A percentile compares a stretch with the other conserved stretches of the same genome.
phyloP scores from a whole-genome alignment of 352 stramenopile species.

The Phytopythium mirpurense region DNA sequence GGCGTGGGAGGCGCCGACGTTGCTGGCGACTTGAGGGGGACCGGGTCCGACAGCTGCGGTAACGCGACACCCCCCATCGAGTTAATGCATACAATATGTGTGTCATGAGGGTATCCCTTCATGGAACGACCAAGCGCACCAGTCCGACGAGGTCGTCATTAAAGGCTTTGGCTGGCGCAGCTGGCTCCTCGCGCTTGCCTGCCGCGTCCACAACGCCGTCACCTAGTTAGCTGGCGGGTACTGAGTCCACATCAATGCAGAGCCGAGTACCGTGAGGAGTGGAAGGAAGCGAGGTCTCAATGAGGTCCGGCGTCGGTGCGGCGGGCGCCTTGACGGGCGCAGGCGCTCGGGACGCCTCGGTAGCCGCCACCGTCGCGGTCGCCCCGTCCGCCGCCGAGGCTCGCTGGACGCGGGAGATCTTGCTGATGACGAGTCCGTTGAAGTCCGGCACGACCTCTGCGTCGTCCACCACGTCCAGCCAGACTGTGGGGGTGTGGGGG shows the following conservation, averaged over 20 bases:
- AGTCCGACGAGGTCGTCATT: conserved; percentile 81
- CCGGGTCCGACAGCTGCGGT: conserved; percentile 50
- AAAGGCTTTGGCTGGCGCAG: conserved; percentile 47
- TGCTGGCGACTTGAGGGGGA: conserved; percentile 33
- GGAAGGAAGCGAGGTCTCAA: conserved; percentile 53
- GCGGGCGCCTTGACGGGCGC: conserved; percentile 10
- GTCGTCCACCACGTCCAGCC: conserved; percentile 75
- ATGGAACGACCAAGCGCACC: conserved; percentile 20
- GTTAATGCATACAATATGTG: background rate
- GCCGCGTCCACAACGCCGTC: background rate
- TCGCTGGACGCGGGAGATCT: conserved; percentile 67
- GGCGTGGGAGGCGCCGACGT: conserved; percentile 31
- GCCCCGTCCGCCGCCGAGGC: conserved; percentile 11
- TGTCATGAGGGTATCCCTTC: background rate
- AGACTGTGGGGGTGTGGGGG: too few species aligned
- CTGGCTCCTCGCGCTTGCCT: conserved; percentile 54
- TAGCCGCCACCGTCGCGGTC: conserved; percentile 9
- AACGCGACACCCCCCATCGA: background rate
- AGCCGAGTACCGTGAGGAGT: conserved; percentile 17
- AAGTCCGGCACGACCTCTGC: conserved; percentile 68
- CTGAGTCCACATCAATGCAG: background rate
- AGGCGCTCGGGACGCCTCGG: conserved; percentile 25
- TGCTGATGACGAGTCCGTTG: conserved; percentile 75
- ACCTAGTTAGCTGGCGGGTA: background rate
- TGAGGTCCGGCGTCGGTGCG: conserved; percentile 55